Evolutionary conservation across 768 basidiomycete genomes (phyloP), one percentile per base, ranked within the genome.

Genomic region (Mycena olivaceomarginata): DNA sequence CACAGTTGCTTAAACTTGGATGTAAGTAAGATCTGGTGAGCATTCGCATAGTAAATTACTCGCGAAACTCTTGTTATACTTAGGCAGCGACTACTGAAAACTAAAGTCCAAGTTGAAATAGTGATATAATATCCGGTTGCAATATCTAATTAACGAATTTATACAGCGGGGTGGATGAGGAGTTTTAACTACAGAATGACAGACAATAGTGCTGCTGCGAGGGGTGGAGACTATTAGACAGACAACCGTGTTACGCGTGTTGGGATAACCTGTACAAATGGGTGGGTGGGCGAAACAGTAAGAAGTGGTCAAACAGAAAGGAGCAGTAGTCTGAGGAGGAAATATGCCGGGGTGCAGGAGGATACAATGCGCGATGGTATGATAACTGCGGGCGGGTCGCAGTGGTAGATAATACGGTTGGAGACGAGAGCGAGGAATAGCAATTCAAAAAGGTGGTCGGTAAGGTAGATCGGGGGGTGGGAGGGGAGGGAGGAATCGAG

Each of bases 281-380:
- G 82, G 22, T 53, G 81, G 31, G 31, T 31, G 31, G 31, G 31
- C 86, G 81, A 83, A 87, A 87, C 87, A 88, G 87, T 83, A 84
- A 84, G 81, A 84, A 76, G 83, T 85, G 83, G 83, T 83, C 86
- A 86, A 85, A 85, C 85, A 87, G 88, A 88, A 31, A 88, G 86
- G 87, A 90, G 89, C 89, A 89, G 90, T 88, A 88, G 87, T 86
- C 87, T 85, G 84, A 87, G 87, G 31, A 31, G 31, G 31, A 87
- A 88, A 90, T 86, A 90, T 92, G 92, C 91, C 88, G 87, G 25
- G 88, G 87, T 88, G 90, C 91, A 92, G 88, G 91, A 92, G 88
- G 91, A 92, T 94, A 94, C 93, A 94, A 90, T 93, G 92, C 87
- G 86, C 86, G 85, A 85, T 88, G 89, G 88, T 89, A 90, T 89